phyloP scores from a whole-genome alignment of 106 monocot species.

The Phalaenopsis aphrodite region DNA sequence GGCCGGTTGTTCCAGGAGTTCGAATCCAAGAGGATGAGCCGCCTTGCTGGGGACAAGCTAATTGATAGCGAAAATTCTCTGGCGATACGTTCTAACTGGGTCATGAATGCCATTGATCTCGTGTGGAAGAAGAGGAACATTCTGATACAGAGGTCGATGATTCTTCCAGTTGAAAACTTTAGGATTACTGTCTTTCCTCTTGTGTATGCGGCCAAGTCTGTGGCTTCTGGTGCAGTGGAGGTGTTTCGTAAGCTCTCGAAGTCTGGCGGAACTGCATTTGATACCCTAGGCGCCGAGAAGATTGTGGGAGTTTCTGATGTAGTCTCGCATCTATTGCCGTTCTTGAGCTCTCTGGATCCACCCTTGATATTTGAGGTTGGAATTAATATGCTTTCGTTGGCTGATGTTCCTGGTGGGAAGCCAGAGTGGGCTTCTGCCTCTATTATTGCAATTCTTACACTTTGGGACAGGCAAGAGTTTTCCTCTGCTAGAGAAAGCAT shows the following conservation, averaged over 20 bases:
- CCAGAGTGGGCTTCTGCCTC: slow-evolving; percentile 98
- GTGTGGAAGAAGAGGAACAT: slow-evolving; percentile 77
- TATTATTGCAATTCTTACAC: slow-evolving; percentile 83
- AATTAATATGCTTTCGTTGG: slow-evolving; percentile 93
- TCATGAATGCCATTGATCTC: slow-evolving; percentile 60
- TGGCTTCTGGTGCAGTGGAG: slow-evolving; percentile 72
- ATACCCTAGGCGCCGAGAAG: slow-evolving; percentile 48
- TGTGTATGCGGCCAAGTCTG: slow-evolving; percentile 74
- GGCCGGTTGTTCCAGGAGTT: slow-evolving; percentile 73
- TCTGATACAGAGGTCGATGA: slow-evolving; percentile 74
- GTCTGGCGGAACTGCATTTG: slow-evolving; percentile 18
- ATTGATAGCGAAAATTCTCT: slow-evolving; percentile 89
- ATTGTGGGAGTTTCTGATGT: slow-evolving; percentile 85
- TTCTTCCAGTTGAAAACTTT: slow-evolving; percentile 85
- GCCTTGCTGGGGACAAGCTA: slow-evolving; percentile 93
- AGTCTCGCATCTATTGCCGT: slow-evolving; percentile 83
- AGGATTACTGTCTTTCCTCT: slow-evolving; percentile 71
- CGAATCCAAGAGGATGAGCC: slow-evolving; percentile 80
- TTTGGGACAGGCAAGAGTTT: slow-evolving; percentile 97
- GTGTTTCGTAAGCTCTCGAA: slow-evolving; percentile 71
- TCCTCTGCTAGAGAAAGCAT: slow-evolving; percentile 91
- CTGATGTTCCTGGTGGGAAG: slow-evolving; percentile 96
- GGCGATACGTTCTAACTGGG: slow-evolving; percentile 82
- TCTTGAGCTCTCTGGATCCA: slow-evolving; percentile 89
- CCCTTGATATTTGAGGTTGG: slow-evolving; percentile 94